These are phyloP conservation scores for Exophiala alcalophila DNA, from an alignment of 2,329 filamentous ascomycete species.

Conservation along the genomic window DNA sequence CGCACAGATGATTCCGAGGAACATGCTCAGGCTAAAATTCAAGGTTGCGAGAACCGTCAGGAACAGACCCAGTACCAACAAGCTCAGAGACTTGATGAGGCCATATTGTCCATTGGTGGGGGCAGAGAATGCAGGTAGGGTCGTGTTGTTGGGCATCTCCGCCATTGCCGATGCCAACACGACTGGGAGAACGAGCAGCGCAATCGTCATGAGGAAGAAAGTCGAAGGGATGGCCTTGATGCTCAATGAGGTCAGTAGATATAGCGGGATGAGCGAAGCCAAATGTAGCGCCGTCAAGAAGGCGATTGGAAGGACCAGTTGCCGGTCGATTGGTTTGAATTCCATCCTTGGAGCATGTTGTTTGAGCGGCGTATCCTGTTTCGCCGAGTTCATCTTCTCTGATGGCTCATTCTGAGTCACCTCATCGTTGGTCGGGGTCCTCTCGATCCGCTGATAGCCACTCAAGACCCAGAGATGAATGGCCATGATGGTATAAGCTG, in stretches of 20 bases:
- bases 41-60: slow-evolving; percentile 89
- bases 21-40: slow-evolving; percentile 87
- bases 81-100: slow-evolving; percentile 84
- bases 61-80: slow-evolving; percentile 88
- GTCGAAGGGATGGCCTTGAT: slow-evolving; percentile 50
- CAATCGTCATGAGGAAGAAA: slow-evolving; percentile 43
- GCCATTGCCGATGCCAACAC: slow-evolving; percentile 43
- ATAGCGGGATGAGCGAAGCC: slow-evolving; percentile 75
- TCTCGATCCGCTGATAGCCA: slow-evolving; percentile 52
- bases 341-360: slow-evolving; percentile 9
- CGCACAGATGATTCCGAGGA: slow-evolving; percentile 73
- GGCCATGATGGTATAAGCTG: slow-evolving; percentile 92
- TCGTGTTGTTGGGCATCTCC: slow-evolving; percentile 43
- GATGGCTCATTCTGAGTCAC: slow-evolving; percentile 35
- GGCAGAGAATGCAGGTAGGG: slow-evolving; percentile 52
- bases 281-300: slow-evolving; percentile 72
- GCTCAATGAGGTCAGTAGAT: slow-evolving; percentile 65
- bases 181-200: slow-evolving; percentile 48
- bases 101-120: slow-evolving; percentile 21
- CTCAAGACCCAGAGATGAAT: slow-evolving; percentile 92
- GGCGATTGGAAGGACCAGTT: slow-evolving; percentile 56
- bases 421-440: slow-evolving; percentile 26
- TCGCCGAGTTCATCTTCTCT: slow-evolving; percentile 16
- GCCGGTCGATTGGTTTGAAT: slow-evolving; percentile 37
- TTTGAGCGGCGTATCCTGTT: slow-evolving; percentile 3